These are phyloP conservation scores for Typha latifolia DNA, from an alignment of 176 grass and related monocot species.

Conservation along the genomic window DNA sequence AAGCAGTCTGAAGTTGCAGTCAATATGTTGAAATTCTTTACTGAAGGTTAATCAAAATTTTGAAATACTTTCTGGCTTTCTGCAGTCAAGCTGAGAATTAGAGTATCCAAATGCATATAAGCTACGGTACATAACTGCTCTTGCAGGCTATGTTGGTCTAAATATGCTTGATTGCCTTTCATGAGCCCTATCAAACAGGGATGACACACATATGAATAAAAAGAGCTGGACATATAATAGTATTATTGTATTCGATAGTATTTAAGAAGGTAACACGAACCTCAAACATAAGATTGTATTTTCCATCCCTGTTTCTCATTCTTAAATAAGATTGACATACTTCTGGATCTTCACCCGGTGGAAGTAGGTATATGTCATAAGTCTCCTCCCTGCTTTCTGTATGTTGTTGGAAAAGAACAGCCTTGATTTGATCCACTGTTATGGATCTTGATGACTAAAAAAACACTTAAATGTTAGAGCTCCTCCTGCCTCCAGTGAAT, in stretches of 20 bases:
- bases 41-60: too few relatives aligned
- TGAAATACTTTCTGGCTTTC: too few relatives aligned
- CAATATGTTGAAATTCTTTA: too few relatives aligned
- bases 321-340: conserved; percentile 93
- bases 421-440: conserved; percentile 72
- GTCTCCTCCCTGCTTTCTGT: conserved; percentile 73
- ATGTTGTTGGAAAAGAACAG: conserved; percentile 54
- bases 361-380: conserved; percentile 97
- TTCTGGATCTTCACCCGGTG: conserved; percentile 97
- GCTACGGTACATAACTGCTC: too few relatives aligned
- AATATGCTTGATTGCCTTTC: too few relatives aligned
- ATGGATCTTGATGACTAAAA: conserved; percentile 56
- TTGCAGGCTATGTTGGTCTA: too few relatives aligned
- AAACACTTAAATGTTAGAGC: background rate
- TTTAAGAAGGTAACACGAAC: conserved; percentile 28
- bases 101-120: too few relatives aligned
- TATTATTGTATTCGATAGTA: background rate
- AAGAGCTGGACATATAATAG: too few relatives aligned
- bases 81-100: too few relatives aligned
- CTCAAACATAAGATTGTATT: conserved; percentile 99
- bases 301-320: conserved; percentile 97
- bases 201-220: background rate
- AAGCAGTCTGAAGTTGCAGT: too few relatives aligned
- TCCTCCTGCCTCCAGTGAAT: background rate
- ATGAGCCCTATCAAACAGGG: too few relatives aligned